Percentiles rank a stretch among this genome's conserved stretches.
phyloP scores from a whole-genome alignment of 345 rosid genomes.

The Eucalyptus erythrocorys region DNA sequence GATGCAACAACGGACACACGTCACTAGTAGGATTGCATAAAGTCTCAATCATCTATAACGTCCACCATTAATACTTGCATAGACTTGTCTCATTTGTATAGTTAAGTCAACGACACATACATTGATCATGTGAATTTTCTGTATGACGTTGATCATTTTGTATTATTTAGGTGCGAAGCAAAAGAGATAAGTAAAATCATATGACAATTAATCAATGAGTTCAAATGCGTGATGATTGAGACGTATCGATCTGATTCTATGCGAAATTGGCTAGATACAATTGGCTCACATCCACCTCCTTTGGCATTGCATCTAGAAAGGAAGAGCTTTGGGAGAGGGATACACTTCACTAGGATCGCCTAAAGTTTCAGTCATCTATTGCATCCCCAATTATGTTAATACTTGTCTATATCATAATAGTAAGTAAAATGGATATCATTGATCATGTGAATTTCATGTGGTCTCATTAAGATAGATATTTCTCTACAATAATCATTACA shows the following conservation, averaged over 20 bases:
- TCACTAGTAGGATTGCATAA: no score
- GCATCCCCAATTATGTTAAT: neutral
- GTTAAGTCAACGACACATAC: neutral
- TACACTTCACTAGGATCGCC: neutral
- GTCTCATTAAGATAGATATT: no score
- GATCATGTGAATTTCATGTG: no score
- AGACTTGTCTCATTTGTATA: neutral
- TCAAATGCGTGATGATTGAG: neutral
- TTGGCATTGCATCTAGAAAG: neutral
- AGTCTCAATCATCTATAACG: no score
- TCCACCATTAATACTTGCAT: neutral
- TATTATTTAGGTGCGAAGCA: neutral
- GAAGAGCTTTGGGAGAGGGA: neutral
- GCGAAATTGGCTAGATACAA: neutral
- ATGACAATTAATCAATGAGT: neutral
- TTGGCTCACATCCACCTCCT: neutral
- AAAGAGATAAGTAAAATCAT: neutral
- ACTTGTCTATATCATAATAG: neutral
- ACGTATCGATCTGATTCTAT: neutral
- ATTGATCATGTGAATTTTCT: neutral
- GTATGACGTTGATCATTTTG: rapidly evolving
- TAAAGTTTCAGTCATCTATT: neutral
- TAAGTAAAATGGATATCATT: no score
- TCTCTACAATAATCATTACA: no score
- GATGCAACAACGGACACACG: no score